Evolutionary conservation across 1,284 basidiomycete species (phyloP), one percentile per base, ranked within the genome.

Genomic region (Porphyrellus sp.): DNA sequence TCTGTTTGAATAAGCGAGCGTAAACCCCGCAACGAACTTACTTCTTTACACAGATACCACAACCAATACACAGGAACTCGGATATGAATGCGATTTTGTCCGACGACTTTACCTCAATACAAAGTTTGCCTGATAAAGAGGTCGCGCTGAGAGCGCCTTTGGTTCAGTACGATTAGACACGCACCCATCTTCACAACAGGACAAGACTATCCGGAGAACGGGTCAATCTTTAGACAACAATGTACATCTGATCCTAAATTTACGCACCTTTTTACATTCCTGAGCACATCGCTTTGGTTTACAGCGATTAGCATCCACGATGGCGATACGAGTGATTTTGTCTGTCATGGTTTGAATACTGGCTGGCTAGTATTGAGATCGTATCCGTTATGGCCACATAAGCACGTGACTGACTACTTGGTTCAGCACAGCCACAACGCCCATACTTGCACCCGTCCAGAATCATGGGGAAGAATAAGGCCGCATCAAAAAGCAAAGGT

Each of bases 1-100:
- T 43, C 15, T 4, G 13, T 43, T 47, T 51, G 11, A 59, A 51
- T 25, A 52, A 46, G 42, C 33, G 51, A 41, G 53, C 43, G 30
- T 44, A 58, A 54, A 51, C 4, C 8, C 4, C 23, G 42, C 15
- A 21, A 48, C 18, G 30, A 23, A 72, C 88, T 70, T 64, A 96
- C 93, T 96, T 97, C 76, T 97, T 97, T 41, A 96, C 93, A 71
- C 95, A 98, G 67, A 97, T 97, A 89, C 94, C 94, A 73, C 94
- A 98, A 66, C 93, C 93, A 59, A 96, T 96, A 70, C 93, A 96
- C 51, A 98, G 76, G 70, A 95, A 93, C 72, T 98, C 94, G 27
- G 95, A 98, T 73, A 98, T 89, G 81, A 94, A 97, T 3, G 95
- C 89, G 73, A 97, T 97, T 79, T 95, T 96, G 76, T 96, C 91